phyloP scores from a whole-genome alignment of 768 basidiomycete species.

The Serendipita sp. region DNA sequence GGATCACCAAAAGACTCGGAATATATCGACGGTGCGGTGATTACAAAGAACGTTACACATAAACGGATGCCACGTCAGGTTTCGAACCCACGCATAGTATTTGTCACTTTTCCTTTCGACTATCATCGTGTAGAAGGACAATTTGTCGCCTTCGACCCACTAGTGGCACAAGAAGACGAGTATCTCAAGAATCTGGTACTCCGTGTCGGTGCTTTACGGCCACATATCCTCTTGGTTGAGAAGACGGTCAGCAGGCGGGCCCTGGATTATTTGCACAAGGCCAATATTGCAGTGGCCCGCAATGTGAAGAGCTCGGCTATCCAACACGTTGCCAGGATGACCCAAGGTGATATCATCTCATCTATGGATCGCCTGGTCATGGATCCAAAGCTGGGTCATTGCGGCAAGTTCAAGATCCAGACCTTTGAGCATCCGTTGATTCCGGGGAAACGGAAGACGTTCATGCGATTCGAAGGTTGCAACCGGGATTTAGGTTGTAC shows the following conservation, averaged over 20 bases:
- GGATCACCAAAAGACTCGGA: slow-evolving; percentile 86
- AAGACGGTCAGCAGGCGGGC: slow-evolving; percentile 83
- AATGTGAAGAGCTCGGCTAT: slow-evolving; percentile 80
- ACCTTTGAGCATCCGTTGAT: slow-evolving; percentile 91
- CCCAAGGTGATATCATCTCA: slow-evolving; percentile 85
- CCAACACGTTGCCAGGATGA: slow-evolving; percentile 79
- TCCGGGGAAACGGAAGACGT: slow-evolving; percentile 86
- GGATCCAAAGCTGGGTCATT: slow-evolving; percentile 81
- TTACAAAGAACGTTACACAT: slow-evolving; percentile 95
- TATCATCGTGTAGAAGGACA: slow-evolving; percentile 87
- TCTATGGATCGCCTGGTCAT: slow-evolving; percentile 88
- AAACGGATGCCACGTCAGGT: slow-evolving; percentile 80
- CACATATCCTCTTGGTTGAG: slow-evolving; percentile 85
- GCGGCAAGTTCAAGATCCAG: slow-evolving; percentile 68
- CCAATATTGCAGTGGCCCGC: slow-evolving; percentile 80
- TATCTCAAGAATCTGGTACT: slow-evolving; percentile 76
- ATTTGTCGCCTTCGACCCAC: slow-evolving; percentile 82
- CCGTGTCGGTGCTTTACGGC: slow-evolving; percentile 79
- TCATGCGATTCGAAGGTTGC: slow-evolving; percentile 97
- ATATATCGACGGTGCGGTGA: slow-evolving; percentile 91
- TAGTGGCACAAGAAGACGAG: slow-evolving; percentile 83
- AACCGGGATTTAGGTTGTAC: slow-evolving; percentile 88
- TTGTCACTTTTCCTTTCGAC: slow-evolving; percentile 88
- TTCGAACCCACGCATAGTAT: slow-evolving; percentile 83
- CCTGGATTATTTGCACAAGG: slow-evolving; percentile 66